A percentile compares a stretch with the other conserved stretches of the same genome.
These are phyloP conservation scores for Calonectria pteridis DNA, from an alignment of 2,329 filamentous ascomycete species.

Conservation along the genomic window DNA sequence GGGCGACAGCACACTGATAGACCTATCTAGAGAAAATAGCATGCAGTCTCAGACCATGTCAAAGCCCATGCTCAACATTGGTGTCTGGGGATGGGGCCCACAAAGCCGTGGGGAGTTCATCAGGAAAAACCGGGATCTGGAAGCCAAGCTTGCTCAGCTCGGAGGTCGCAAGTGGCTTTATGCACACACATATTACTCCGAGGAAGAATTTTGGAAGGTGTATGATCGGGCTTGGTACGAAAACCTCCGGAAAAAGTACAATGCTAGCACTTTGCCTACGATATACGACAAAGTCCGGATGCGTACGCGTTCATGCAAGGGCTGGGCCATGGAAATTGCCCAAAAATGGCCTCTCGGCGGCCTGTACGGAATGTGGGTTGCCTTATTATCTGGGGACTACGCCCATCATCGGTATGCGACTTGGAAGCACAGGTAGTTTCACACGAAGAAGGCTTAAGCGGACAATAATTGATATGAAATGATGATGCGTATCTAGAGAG, in stretches of 20 bases:
- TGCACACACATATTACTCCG: constrained; percentile 81
- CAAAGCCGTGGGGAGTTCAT: constrained; percentile 65
- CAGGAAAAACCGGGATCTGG: constrained; percentile 73
- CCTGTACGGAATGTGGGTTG: background rate
- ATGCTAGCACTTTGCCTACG: constrained; percentile 67
- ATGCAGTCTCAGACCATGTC: constrained; percentile 9
- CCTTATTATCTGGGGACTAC: background rate
- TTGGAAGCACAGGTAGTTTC: background rate
- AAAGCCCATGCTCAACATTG: constrained; percentile 65
- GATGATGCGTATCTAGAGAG: no score
- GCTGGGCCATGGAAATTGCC: background rate
- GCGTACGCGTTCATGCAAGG: constrained; percentile 36
- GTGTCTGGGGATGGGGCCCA: constrained; percentile 81
- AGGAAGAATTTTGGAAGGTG: constrained; percentile 73
- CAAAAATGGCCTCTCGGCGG: background rate
- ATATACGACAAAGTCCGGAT: constrained; percentile 77
- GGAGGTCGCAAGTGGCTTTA: constrained; percentile 87
- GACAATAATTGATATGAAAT: background rate
- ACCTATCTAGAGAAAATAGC: background rate
- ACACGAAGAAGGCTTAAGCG: background rate
- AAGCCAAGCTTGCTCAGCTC: constrained; percentile 72
- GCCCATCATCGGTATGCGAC: background rate
- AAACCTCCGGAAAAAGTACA: constrained; percentile 68
- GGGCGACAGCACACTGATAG: rapidly evolving
- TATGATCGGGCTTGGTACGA: constrained; percentile 72